Evolutionary conservation across 306 rosid genomes (phyloP).

Genomic region (Glycine tomentella): DNA sequence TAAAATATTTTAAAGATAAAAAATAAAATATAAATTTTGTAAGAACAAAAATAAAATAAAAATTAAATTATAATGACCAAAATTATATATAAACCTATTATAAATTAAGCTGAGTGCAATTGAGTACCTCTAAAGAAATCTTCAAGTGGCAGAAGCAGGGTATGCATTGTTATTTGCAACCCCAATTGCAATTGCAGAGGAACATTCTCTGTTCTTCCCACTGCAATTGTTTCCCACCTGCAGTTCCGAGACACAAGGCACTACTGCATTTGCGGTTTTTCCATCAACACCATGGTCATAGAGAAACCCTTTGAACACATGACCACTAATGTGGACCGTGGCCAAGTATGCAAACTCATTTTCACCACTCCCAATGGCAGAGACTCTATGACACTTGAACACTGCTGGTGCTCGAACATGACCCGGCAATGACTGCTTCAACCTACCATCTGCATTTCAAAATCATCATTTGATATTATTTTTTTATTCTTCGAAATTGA

Average conservation of each 20-base stretch:
- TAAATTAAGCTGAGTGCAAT: slow-evolving; percentile 10
- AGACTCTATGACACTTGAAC: slow-evolving; percentile 77
- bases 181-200: slow-evolving; percentile 52
- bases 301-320: slow-evolving; percentile 81
- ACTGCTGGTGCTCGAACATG: slow-evolving; percentile 78
- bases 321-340: slow-evolving; percentile 82
- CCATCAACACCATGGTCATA: slow-evolving; percentile 80
- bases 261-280: slow-evolving; percentile 46
- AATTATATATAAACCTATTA: neutral
- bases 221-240: slow-evolving; percentile 61
- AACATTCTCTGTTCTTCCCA: slow-evolving; percentile 61
- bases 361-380: slow-evolving; percentile 72
- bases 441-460: slow-evolving; percentile 59
- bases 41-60: neutral
- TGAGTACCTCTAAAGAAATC: slow-evolving; percentile 37
- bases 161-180: slow-evolving; percentile 48
- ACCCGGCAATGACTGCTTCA: slow-evolving; percentile 67
- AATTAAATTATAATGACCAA: neutral
- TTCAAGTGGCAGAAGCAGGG: slow-evolving; percentile 60
- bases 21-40: too few species aligned
- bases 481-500: too few species aligned
- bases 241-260: slow-evolving; percentile 64
- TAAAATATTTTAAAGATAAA: too few species aligned
- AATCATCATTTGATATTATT: neutral
- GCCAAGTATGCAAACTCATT: slow-evolving; percentile 76